Conservation (phyloP, 805 yeast species). For the Cyberlindnera veronae region DNA sequence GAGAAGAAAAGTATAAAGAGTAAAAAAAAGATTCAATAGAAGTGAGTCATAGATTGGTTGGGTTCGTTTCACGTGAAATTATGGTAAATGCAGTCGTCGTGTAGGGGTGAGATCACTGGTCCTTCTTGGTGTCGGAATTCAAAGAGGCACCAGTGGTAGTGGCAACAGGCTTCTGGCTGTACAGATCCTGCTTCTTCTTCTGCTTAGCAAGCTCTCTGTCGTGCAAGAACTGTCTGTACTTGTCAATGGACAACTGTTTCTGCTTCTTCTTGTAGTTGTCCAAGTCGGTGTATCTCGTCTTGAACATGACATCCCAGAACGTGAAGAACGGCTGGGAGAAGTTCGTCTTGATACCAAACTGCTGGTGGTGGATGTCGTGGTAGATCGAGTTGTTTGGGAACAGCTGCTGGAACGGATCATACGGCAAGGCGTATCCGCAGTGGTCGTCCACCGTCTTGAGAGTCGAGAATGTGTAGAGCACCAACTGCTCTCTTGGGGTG, state of each 20-base stretch:
- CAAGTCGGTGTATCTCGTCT: conserved; percentile 67
- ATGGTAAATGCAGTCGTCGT: too few relatives aligned
- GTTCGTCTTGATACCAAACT: conserved; percentile 89
- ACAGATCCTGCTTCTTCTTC: conserved; percentile 26
- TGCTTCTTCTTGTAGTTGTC: conserved; percentile 65
- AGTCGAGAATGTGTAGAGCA: conserved; percentile 83
- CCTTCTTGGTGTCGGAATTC: not conserved
- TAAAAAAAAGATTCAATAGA: too few relatives aligned
- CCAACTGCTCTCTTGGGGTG: conserved; percentile 70
- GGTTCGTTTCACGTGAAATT: too few relatives aligned
- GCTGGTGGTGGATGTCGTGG: conserved; percentile 97
- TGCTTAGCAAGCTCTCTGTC: conserved; percentile 33
- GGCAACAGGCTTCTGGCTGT: conserved; percentile 1
- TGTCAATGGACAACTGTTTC: conserved; percentile 61
- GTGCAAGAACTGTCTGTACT: conserved; percentile 55
- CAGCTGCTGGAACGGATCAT: conserved; percentile 81
- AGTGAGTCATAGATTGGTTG: too few relatives aligned
- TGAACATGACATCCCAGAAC: conserved; percentile 77
- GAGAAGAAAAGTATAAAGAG: too few relatives aligned
- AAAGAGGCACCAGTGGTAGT: not conserved
- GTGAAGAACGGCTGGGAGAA: conserved; percentile 95
- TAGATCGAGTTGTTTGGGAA: conserved; percentile 96
- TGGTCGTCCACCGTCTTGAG: conserved; percentile 97
- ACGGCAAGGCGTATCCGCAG: conserved; percentile 95
- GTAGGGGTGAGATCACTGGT: too few relatives aligned